These are phyloP conservation scores for Hydnomerulius pinastri DNA, from an alignment of 768 basidiomycete genomes.

Conservation along the genomic window DNA sequence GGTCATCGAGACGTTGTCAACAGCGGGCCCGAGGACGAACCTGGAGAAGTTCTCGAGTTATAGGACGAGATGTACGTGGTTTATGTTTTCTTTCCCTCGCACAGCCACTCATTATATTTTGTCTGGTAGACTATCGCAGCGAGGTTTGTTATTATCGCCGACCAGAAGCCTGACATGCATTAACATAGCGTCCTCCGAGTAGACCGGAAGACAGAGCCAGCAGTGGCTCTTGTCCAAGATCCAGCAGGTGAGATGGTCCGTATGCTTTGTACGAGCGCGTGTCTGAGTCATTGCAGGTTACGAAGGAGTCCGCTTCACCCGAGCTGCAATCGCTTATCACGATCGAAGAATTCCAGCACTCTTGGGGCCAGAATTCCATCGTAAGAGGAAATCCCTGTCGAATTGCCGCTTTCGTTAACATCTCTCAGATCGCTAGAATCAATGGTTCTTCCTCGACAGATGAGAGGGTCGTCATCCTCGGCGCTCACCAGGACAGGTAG, in stretches of 20 bases:
- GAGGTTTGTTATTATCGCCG: slow-evolving; percentile 46
- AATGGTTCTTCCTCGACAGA: slow-evolving; percentile 66
- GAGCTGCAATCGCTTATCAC: slow-evolving; percentile 58
- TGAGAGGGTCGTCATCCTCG: slow-evolving; percentile 65
- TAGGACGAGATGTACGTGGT: slow-evolving; percentile 65
- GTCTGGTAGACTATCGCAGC: slow-evolving; percentile 64
- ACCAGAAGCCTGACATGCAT: neutral
- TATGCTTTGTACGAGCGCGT: slow-evolving; percentile 5
- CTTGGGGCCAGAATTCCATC: slow-evolving; percentile 85
- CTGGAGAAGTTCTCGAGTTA: slow-evolving; percentile 70
- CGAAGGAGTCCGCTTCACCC: slow-evolving; percentile 57
- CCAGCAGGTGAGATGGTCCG: slow-evolving; percentile 46
- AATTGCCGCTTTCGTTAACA: neutral
- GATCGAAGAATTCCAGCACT: slow-evolving; percentile 71
- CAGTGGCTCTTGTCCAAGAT: slow-evolving; percentile 74
- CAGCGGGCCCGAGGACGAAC: slow-evolving; percentile 62
- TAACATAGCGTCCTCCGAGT: slow-evolving; percentile 14
- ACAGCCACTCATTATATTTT: slow-evolving; percentile 22
- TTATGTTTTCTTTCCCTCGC: slow-evolving; percentile 1
- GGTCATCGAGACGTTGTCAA: slow-evolving; percentile 69
- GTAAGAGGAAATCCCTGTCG: slow-evolving; percentile 40
- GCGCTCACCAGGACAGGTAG: slow-evolving; percentile 85
- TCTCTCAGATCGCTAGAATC: slow-evolving; percentile 67
- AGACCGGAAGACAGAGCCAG: slow-evolving; percentile 80
- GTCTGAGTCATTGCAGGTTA: slow-evolving; percentile 49